Evolutionary conservation across 2,329 filamentous ascomycete genomes (phyloP).

Genomic region (Alternaria arborescens): DNA sequence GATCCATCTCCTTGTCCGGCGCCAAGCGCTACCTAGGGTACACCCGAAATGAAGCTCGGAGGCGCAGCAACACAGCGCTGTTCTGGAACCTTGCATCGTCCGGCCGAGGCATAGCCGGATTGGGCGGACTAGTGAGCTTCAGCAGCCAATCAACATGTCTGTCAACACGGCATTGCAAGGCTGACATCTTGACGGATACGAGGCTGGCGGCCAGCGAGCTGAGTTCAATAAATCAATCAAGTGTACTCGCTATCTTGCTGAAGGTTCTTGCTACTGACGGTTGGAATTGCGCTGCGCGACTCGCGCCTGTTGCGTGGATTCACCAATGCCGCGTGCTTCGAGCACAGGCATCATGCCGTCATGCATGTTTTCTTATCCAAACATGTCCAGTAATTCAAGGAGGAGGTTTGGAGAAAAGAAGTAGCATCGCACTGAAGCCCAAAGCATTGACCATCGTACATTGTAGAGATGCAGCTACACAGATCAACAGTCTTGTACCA

Average conservation of each 20-base stretch:
- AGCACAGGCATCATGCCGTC: slow-evolving; percentile 2
- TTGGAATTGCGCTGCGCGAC: not conserved
- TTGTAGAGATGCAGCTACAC: not conserved
- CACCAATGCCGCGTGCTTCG: slow-evolving; percentile 1
- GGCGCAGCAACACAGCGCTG: slow-evolving; percentile 14
- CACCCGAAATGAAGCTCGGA: slow-evolving; percentile 23
- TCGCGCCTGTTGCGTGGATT: not conserved
- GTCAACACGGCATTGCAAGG: slow-evolving; percentile 7
- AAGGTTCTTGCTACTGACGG: not conserved
- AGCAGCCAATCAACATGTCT: slow-evolving; percentile 1
- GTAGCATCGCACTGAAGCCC: not conserved
- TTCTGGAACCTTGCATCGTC: slow-evolving; percentile 15
- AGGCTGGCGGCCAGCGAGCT: not conserved
- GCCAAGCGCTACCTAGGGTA: slow-evolving; percentile 13
- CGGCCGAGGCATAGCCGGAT: slow-evolving; percentile 19
- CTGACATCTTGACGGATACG: not conserved
- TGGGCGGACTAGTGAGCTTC: slow-evolving; percentile 5
- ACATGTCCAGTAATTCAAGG: not conserved
- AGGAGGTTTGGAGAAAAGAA: slow-evolving; percentile 1
- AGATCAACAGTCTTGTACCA: not conserved
- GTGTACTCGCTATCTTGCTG: not conserved
- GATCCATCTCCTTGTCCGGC: slow-evolving; percentile 1
- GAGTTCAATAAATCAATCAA: not conserved
- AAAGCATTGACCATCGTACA: not conserved
- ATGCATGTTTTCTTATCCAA: slow-evolving; percentile 8